These are phyloP conservation scores for Rhodotorula sphaerocarpa DNA, from an alignment of 768 basidiomycete species.

Conservation along the genomic window DNA sequence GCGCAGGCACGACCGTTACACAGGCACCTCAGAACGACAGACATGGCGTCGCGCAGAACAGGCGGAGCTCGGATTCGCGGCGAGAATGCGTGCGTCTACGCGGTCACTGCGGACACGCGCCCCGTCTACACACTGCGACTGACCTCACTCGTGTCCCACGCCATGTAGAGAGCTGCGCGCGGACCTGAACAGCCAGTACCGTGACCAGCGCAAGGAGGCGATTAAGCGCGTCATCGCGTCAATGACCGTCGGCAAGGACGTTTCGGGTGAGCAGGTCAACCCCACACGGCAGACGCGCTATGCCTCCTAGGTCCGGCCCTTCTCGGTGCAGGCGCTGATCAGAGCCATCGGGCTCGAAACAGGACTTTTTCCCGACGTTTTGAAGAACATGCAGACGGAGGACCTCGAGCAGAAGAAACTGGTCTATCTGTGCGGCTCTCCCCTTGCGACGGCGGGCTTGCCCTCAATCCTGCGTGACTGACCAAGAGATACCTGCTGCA, in stretches of 20 bases:
- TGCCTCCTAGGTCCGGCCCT: too few relatives aligned
- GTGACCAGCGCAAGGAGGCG: slow-evolving; percentile 92
- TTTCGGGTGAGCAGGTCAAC: slow-evolving; percentile 50
- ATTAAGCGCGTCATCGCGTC: slow-evolving; percentile 94
- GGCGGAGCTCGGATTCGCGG: slow-evolving; percentile 21
- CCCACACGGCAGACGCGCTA: not conserved
- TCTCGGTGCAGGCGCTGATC: slow-evolving; percentile 51
- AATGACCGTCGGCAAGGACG: slow-evolving; percentile 88
- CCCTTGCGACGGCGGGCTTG: too few relatives aligned
- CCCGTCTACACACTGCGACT: not conserved
- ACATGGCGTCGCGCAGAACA: not conserved
- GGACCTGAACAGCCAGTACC: slow-evolving; percentile 94
- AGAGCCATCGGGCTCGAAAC: slow-evolving; percentile 37
- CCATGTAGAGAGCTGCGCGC: slow-evolving; percentile 63
- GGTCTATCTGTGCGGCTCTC: slow-evolving; percentile 47
- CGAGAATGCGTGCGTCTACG: slow-evolving; percentile 25
- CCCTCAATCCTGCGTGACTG: too few relatives aligned
- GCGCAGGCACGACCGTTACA: too few relatives aligned
- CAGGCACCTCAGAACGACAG: too few relatives aligned
- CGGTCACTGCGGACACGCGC: not conserved
- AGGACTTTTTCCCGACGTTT: slow-evolving; percentile 92
- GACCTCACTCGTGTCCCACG: not conserved
- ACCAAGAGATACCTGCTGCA: too few relatives aligned
- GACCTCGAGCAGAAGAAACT: slow-evolving; percentile 99
- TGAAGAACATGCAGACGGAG: slow-evolving; percentile 99